Base-by-base conservation (phyloP, 2,329 filamentous ascomycete species). In the Plectosphaerella cucumerina region DNA sequence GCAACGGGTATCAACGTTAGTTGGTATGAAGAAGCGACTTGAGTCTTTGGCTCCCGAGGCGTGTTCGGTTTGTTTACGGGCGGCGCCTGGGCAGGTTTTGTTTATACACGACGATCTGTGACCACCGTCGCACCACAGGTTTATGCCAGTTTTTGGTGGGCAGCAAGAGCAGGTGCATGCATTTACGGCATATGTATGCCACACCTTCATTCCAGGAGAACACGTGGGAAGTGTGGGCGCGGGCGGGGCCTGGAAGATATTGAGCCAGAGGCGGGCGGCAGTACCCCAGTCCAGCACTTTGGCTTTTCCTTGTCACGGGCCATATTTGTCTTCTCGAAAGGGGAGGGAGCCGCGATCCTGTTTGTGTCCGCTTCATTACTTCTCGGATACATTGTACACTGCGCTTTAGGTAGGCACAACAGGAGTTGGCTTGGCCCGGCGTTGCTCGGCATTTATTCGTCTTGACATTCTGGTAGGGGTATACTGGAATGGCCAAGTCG, bases 1-100 rank as follows among this genome's bases (percentile, higher is more conserved):
- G 26, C 47, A 62, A 60, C 11, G 62, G 60, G 22, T 54, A 56
- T 44, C 52, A 57, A 45, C 47, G 35, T 34, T 20, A 43, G 15
- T 21, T 21, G 39, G 18, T 8, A 4, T n/a, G 6, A 5, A 10
- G 6, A 6, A n/a, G 14, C 35, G 14, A n/a, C 15, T 15, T 8
- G 35, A 8, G n/a, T 14, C 35, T 37, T 37, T 37, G 14, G 14
- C 17, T 37, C 15, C 14, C 35, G 17, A 15, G 15, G 15, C 14
- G 35, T 39, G 35, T 39, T 39, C 35, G 17, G 14, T 18, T 39
- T n/a, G 15, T 9, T 39, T 39, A 39, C 35, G 35, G 15, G 35
- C 17, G 35, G 35, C 35, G 15, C 35, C 35, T 15, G 17, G 14
- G 15, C 35, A 39, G 17, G 10, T 18, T 20, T 20, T 42, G 39